Conservation (phyloP, 129 eudicot species). For the Flaveria trinervia region DNA sequence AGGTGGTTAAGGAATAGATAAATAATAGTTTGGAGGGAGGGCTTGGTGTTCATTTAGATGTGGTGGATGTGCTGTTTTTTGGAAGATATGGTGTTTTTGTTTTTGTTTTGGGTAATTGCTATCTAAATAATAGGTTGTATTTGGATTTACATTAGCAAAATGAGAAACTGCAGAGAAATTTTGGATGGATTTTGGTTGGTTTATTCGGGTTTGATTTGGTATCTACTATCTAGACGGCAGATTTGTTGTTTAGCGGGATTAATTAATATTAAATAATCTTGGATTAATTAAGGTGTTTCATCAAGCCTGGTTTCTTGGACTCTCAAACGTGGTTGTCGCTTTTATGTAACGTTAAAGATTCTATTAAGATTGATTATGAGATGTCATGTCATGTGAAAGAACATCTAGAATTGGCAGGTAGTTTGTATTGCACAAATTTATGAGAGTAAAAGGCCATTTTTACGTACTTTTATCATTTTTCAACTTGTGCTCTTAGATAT, state of each 20-base stretch:
- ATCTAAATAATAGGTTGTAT: not conserved
- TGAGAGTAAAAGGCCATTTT: not conserved
- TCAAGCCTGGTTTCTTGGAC: not conserved
- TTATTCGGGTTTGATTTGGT: slow-evolving; percentile 31
- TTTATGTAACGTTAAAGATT: slow-evolving; percentile 1
- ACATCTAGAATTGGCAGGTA: not conserved
- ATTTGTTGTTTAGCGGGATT: slow-evolving; percentile 26
- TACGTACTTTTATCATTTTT: too few species aligned
- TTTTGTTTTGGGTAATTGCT: slow-evolving; percentile 18
- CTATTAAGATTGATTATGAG: slow-evolving; percentile 2
- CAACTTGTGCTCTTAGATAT: too few species aligned
- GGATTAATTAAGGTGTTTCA: not conserved
- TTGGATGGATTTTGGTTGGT: slow-evolving; percentile 34
- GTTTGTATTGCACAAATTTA: not conserved
- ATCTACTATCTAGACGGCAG: slow-evolving; percentile 35
- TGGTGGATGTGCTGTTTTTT: slow-evolving; percentile 64
- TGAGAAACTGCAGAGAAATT: not conserved
- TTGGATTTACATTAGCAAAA: slow-evolving; percentile 19
- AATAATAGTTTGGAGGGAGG: not conserved
- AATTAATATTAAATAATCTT: not conserved
- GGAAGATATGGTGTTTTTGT: slow-evolving; percentile 69
- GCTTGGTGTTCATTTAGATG: slow-evolving; percentile 32
- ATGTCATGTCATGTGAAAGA: slow-evolving; percentile 14
- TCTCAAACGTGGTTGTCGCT: slow-evolving; percentile 19
- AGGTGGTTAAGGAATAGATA: slow-evolving; percentile 29